Conservation (phyloP, 2,329 filamentous ascomycete genomes). For the Aspergillus quadrilineatus region DNA sequence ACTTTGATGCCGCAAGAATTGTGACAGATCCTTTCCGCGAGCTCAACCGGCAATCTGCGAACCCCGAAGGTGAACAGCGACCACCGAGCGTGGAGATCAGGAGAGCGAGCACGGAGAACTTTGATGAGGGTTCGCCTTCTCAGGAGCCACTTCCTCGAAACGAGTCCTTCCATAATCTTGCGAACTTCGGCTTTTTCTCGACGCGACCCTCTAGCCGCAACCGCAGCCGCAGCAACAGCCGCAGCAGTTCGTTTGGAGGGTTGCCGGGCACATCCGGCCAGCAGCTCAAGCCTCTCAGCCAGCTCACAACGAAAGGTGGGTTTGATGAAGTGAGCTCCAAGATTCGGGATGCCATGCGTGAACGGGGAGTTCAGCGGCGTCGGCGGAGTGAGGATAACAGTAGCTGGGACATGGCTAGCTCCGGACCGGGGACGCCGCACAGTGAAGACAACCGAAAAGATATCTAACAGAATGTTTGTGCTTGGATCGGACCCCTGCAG, state of each 20-base stretch:
- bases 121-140: conserved; percentile 25
- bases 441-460: conserved; percentile 40
- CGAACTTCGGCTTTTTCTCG: conserved; percentile 84
- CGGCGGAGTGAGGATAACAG: conserved; percentile 22
- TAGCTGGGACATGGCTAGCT: conserved; percentile 43
- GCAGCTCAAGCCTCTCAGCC: conserved; percentile 19
- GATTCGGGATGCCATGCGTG: conserved; percentile 22
- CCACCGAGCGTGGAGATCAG: conserved; percentile 24
- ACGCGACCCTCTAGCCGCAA: conserved; percentile 60
- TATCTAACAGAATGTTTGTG: conserved; percentile 22
- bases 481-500: not conserved
- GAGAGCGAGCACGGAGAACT: conserved; percentile 23
- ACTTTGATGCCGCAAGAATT: conserved; percentile 78
- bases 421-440: conserved; percentile 37
- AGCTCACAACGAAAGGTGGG: conserved; percentile 18
- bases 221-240: conserved; percentile 16
- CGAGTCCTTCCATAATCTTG: conserved; percentile 90
- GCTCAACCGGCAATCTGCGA: conserved; percentile 18
- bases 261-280: conserved; percentile 11
- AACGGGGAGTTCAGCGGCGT: conserved; percentile 20
- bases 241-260: conserved; percentile 17
- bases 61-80: conserved; percentile 18
- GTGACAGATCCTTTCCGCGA: conserved; percentile 55
- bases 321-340: conserved; percentile 19
- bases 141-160: conserved; percentile 70